Base-by-base conservation (phyloP, 2,329 filamentous ascomycete genomes). In the Lecanosticta acicola region DNA sequence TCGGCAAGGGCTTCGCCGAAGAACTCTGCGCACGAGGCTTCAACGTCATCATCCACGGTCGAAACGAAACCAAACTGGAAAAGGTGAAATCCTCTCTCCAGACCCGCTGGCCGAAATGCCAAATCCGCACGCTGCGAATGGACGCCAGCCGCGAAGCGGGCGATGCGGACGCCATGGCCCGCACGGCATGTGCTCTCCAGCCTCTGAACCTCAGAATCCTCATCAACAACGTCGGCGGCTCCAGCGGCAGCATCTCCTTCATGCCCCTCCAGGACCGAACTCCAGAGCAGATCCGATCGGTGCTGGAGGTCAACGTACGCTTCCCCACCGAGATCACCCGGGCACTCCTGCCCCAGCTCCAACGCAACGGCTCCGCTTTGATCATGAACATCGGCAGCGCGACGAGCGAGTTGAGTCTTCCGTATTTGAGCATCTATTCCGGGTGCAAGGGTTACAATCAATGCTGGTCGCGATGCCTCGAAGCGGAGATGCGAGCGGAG, bases 41-140 rank as follows among this genome's bases (percentile, higher is more conserved):
- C 69, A 76, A 78, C 54, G 67, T 82, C 26, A 66, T 80, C 13
- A 57, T 81, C 7, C 78, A 81, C 50, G 77, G 78, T n/a, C 72
- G 76, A 29, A 77, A 77, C 48, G 50, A 54, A 2, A 49, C 62
- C 3, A 80, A 79, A 53, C 67, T 81, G 2, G 56, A 67, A 2
- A 45, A 45, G 1, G 63, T 76, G n/a, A 58, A 65, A n/a, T 43
- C 57, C 1, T 59, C 68, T 19, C 67, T 81, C 0, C 49, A 58
- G 1, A n/a, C 54, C 0, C 48, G 62, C 7, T 71, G 69, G 46
- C 75, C 76, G 1, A 29, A 51, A 1, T 58, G 63, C 11, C 58
- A 63, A 19, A 68, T 74, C 43, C 42, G 41, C 63, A 66, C 20
- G 59, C 63, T 35, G 59, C 76, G 34, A 7, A 45, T 56, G 24